These are phyloP conservation scores for Esteya vermicola DNA, from an alignment of 2,329 filamentous ascomycete species.

Conservation along the genomic window DNA sequence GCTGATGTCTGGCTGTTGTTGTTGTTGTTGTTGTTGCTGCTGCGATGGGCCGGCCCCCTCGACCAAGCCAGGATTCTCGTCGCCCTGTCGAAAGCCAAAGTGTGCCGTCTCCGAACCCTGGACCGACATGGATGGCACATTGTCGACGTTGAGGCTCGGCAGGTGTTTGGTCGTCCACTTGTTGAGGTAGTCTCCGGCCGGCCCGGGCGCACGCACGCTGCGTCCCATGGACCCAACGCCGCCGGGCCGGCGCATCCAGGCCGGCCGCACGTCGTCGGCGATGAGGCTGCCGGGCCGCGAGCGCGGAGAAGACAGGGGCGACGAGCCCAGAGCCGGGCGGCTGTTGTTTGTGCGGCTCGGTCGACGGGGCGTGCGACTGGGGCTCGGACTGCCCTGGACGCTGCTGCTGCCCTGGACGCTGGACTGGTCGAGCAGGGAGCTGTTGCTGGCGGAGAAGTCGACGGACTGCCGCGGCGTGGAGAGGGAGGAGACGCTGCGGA, in stretches of 20 bases:
- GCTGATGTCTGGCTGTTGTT: constrained; percentile 34
- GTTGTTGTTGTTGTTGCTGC: too few relatives aligned
- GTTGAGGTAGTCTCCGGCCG: constrained; percentile 72
- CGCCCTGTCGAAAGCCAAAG: constrained; percentile 31
- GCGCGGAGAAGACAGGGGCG: constrained; percentile 16
- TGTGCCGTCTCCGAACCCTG: constrained; percentile 46
- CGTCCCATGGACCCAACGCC: constrained; percentile 72
- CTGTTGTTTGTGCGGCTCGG: constrained; percentile 25
- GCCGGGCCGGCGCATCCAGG: constrained; percentile 68
- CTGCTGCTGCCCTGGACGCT: too few relatives aligned
- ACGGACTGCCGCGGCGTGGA: constrained; percentile 55
- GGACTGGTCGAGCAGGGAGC: constrained; percentile 15
- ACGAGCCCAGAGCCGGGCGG: constrained; percentile 17
- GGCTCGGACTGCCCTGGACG: too few relatives aligned
- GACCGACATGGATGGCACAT: constrained; percentile 50
- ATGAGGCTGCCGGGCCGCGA: constrained; percentile 14
- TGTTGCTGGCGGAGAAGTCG: constrained; percentile 22
- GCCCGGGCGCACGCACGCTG: constrained; percentile 60
- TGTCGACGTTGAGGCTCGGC: constrained; percentile 60
- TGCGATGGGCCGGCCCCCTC: too few relatives aligned
- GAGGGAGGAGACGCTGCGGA: constrained; percentile 42
- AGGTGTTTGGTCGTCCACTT: constrained; percentile 73
- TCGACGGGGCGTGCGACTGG: constrained; percentile 23
- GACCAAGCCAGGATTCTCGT: constrained; percentile 27
- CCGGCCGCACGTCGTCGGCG: constrained; percentile 25